Evolutionary conservation across 1,284 basidiomycete species (phyloP).

Genomic region (Rhodotorula sp.): DNA sequence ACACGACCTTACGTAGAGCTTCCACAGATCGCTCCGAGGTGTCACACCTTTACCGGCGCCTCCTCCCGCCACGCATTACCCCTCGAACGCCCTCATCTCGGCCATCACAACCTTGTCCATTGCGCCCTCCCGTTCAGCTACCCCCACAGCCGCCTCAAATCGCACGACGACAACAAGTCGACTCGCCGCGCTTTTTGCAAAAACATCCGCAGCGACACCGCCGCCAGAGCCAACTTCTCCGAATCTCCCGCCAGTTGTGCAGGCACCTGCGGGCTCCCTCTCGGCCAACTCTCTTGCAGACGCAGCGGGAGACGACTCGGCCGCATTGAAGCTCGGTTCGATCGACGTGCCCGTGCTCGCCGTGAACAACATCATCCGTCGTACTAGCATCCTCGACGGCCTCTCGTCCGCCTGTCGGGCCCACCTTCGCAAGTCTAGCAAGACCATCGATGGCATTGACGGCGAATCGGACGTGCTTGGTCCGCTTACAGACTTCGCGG

Average conservation of each 20-base stretch:
- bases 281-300: neutral
- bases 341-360: slow-evolving; percentile 32
- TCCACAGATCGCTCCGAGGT: slow-evolving; percentile 2
- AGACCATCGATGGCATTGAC: slow-evolving; percentile 2
- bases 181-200: slow-evolving; percentile 40
- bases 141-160: neutral
- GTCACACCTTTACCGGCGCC: neutral
- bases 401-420: slow-evolving; percentile 5
- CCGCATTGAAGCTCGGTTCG: neutral
- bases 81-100: slow-evolving; percentile 17
- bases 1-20: accelerated
- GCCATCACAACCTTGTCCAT: slow-evolving; percentile 23
- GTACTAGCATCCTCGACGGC: slow-evolving; percentile 17
- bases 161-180: slow-evolving; percentile 25
- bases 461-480: slow-evolving; percentile 17
- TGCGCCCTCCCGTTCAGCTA: slow-evolving; percentile 4
- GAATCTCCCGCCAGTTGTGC: slow-evolving; percentile 20
- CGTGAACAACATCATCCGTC: slow-evolving; percentile 22
- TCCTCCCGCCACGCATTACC: slow-evolving; percentile 5
- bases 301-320: too few species aligned
- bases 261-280: slow-evolving; percentile 16
- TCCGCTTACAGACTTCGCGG: slow-evolving; percentile 20
- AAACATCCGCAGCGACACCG: neutral
- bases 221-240: neutral
- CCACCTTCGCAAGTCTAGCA: neutral